Base-by-base conservation (phyloP, 2,329 filamentous ascomycete species). In the Alternaria dauci region DNA sequence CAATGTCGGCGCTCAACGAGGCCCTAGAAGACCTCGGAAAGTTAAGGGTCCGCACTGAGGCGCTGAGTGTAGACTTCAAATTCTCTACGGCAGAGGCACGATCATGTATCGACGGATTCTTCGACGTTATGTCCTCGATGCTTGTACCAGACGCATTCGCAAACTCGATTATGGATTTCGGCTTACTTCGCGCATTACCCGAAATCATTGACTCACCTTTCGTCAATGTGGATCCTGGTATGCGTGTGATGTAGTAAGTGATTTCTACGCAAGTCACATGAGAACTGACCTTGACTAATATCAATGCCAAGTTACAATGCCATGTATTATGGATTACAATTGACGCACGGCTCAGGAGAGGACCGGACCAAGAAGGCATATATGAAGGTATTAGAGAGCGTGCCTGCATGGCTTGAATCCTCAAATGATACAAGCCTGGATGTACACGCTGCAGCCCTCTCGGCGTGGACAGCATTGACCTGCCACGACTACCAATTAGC, bases 401-500 rank as follows among this genome's bases (percentile, higher is more conserved):
- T 76, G 5, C 73, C 73, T 8, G 62, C 63, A 18, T 76, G 73
- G 73, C 62, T 76, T 14, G 68, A 66, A 3, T 30, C 58, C 5
- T 20, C 63, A 2, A 65, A 30, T 5, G 61, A 61, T 1, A 67
- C 63, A 2, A 56, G 59, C 5, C 47, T 74, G 52, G 71, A 76
- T 50, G 66, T 61, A 2, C 57, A 65, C 30, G 69, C 65, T 26
- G 72, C 73, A 32, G 59, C 66, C 1, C 48, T 75, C 18, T 69
- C 61, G 4, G 48, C 62, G 4, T 74, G 71, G 72, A 70, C 71
- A 16, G 65, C 68, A 3, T 65, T 72, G 34, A 69, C 58, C 34
- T 69, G 71, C 41, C 69, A 72, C 12, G 71, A 76, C 25, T 73
- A 73, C 41, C 71, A 73, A 36, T 57, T 74, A 7, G 66, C 69